Conservation (phyloP, 2,329 filamentous ascomycete species). For the Exophiala bonariae region DNA sequence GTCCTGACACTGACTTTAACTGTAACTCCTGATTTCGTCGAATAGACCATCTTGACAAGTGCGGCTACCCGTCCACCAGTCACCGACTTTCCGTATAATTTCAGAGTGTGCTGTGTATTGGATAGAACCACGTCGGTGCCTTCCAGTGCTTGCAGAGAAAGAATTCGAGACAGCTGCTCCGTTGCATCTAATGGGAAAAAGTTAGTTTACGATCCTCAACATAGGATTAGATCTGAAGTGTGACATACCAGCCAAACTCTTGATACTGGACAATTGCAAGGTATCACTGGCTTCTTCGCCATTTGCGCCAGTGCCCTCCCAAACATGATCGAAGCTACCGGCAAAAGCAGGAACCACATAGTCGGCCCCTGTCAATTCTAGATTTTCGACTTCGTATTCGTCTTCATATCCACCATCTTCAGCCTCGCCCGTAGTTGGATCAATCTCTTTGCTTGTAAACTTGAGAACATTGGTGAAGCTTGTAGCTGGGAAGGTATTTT, state of each 20-base stretch:
- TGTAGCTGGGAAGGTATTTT: constrained; percentile 71
- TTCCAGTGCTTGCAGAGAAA: constrained; percentile 91
- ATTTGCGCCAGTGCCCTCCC: constrained; percentile 87
- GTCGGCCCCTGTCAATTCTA: constrained; percentile 87
- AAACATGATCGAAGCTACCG: constrained; percentile 91
- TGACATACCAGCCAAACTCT: constrained; percentile 83
- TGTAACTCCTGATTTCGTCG: constrained; percentile 87
- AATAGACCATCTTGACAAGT: constrained; percentile 89
- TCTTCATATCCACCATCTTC: constrained; percentile 94
- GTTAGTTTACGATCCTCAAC: constrained; percentile 7
- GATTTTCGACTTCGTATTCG: constrained; percentile 93
- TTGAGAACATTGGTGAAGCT: constrained; percentile 91
- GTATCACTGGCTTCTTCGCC: constrained; percentile 92
- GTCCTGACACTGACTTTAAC: constrained; percentile 91
- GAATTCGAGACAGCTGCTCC: constrained; percentile 79
- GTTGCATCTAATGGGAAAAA: constrained; percentile 70
- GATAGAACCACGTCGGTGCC: constrained; percentile 89
- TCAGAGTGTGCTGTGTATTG: constrained; percentile 88
- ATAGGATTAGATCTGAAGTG: background rate
- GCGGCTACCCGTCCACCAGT: constrained; percentile 85
- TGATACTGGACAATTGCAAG: constrained; percentile 79
- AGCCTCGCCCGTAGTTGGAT: constrained; percentile 87
- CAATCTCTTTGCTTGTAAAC: constrained; percentile 97
- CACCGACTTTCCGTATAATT: constrained; percentile 93
- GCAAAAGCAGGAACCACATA: constrained; percentile 93